phyloP scores from a whole-genome alignment of 768 basidiomycete species.

The Thelephora ganbajun region DNA sequence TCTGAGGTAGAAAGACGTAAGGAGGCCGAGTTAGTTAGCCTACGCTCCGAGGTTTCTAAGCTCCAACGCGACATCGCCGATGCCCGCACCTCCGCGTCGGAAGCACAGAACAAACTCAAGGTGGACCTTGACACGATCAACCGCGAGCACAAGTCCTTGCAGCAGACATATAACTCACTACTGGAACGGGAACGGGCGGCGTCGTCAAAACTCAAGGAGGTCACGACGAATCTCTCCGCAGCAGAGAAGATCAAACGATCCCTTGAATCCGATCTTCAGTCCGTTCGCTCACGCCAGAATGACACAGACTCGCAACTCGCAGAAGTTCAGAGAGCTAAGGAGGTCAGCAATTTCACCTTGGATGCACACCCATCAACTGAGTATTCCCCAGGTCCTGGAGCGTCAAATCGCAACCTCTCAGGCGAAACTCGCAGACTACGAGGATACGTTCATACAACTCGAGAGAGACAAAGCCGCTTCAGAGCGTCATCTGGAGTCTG shows the following conservation, averaged over 20 bases:
- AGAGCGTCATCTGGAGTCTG: slow-evolving; percentile 55
- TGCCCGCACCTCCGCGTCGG: slow-evolving; percentile 43
- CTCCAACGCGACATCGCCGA: slow-evolving; percentile 58
- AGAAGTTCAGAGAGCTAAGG: slow-evolving; percentile 50
- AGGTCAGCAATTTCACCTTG: slow-evolving; percentile 33
- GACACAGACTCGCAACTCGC: slow-evolving; percentile 52
- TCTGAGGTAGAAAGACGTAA: slow-evolving; percentile 78
- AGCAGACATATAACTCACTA: slow-evolving; percentile 51
- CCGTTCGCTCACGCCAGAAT: slow-evolving; percentile 52
- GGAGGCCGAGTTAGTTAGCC: slow-evolving; percentile 65
- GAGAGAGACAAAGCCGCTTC: slow-evolving; percentile 72
- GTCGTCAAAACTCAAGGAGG: slow-evolving; percentile 34
- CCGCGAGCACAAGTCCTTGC: slow-evolving; percentile 45
- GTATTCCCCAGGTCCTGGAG: slow-evolving; percentile 45
- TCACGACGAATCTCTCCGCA: slow-evolving; percentile 35
- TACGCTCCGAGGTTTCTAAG: slow-evolving; percentile 48
- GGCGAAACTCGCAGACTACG: slow-evolving; percentile 70
- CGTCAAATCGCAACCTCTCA: slow-evolving; percentile 62
- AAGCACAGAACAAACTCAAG: slow-evolving; percentile 60
- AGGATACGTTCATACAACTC: slow-evolving; percentile 74
- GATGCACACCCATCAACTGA: not conserved
- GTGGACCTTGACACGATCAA: slow-evolving; percentile 55
- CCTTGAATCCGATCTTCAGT: slow-evolving; percentile 60
- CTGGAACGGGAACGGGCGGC: slow-evolving; percentile 41
- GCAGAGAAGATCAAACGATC: slow-evolving; percentile 56